Evolutionary conservation across 2,329 filamentous ascomycete species (phyloP), one percentile per base, ranked within the genome.

Genomic region (Tolypocladium ophioglossoides): DNA sequence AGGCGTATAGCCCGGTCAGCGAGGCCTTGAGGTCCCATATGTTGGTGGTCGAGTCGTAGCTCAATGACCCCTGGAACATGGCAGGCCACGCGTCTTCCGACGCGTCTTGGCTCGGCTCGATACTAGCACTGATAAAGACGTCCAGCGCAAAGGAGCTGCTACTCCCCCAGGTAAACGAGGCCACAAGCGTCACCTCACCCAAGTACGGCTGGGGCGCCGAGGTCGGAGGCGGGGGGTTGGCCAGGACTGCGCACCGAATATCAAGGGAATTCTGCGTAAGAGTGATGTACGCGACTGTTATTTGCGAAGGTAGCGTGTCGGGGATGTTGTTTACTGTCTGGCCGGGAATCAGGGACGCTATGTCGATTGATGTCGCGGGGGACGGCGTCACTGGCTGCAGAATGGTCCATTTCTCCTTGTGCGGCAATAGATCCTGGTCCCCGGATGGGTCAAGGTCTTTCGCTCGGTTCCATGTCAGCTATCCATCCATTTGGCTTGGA

Each of bases 11-110:
- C 1, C 52, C 49, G 0, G 24, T 47, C 4, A 61, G 38, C 0
- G 54, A 34, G 1, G 54, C 59, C 1, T 30, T 47, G 32, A 61
- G 51, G 4, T 39, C n/a, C 55, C 55, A 57, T 32, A 20, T 30
- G 10, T 27, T 40, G 2, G 24, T 41, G 4, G 40, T 32, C 12
- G 55, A 56, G 22, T 50, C 50, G 35, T 55, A 57, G 24, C 27
- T 44, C 16, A 57, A 22, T 6, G 53, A 54, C 39, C 53, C 55
- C 11, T 16, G 12, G 30, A 52, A 20, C 12, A 55, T 22, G 3
- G 55, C 55, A 6, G 55, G 55, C 34, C 12, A 30, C 27, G 27
- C 6, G 27, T 27, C 27, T 27, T 3, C 11, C 11, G 38, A 44
- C 24, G 41, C 12, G 18, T 37, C 30, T 14, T 30, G 27, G 22